A percentile compares a stretch with the other conserved stretches of the same genome.
These are phyloP conservation scores for Boletus semigastroideus DNA, from an alignment of 1,284 basidiomycete species.

Conservation along the genomic window DNA sequence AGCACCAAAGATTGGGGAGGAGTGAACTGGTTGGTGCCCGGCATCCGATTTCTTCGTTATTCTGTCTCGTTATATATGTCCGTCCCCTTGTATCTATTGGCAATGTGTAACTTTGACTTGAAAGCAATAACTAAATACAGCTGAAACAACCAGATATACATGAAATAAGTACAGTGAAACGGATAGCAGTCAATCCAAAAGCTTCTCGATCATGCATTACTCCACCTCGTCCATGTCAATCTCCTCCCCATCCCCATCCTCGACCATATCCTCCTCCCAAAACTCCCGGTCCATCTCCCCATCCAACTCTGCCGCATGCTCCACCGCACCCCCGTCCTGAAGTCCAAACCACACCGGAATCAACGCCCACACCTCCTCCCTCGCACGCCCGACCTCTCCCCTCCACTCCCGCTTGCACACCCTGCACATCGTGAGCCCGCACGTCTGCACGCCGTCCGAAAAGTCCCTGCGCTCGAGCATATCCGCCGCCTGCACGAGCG, in stretches of 20 bases:
- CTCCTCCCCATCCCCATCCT: slow-evolving; percentile 14
- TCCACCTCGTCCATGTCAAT: slow-evolving; percentile 14
- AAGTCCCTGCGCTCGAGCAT: slow-evolving; percentile 72
- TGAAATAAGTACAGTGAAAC: not conserved
- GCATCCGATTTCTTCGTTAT: slow-evolving; percentile 6
- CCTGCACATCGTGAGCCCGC: slow-evolving; percentile 60
- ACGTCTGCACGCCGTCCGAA: slow-evolving; percentile 55
- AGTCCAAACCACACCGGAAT: slow-evolving; percentile 70
- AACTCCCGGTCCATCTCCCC: not conserved
- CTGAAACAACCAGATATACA: slow-evolving; percentile 12
- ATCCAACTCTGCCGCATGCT: not conserved
- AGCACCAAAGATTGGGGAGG: slow-evolving; percentile 87
- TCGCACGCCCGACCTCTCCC: slow-evolving; percentile 47
- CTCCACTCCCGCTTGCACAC: slow-evolving; percentile 63
- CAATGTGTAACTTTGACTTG: not conserved
- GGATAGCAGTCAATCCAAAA: slow-evolving; percentile 4
- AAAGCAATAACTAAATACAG: slow-evolving; percentile 20
- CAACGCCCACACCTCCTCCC: slow-evolving; percentile 62
- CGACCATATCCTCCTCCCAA: slow-evolving; percentile 3
- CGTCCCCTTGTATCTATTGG: slow-evolving; percentile 19
- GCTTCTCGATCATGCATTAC: slow-evolving; percentile 18
- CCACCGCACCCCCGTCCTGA: slow-evolving; percentile 15
- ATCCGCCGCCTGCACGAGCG: slow-evolving; percentile 62
- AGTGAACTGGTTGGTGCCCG: slow-evolving; percentile 39
- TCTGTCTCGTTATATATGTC: slow-evolving; percentile 14